phyloP scores from a whole-genome alignment of 345 rosid genomes.

The Mallotus nudiflorus region DNA sequence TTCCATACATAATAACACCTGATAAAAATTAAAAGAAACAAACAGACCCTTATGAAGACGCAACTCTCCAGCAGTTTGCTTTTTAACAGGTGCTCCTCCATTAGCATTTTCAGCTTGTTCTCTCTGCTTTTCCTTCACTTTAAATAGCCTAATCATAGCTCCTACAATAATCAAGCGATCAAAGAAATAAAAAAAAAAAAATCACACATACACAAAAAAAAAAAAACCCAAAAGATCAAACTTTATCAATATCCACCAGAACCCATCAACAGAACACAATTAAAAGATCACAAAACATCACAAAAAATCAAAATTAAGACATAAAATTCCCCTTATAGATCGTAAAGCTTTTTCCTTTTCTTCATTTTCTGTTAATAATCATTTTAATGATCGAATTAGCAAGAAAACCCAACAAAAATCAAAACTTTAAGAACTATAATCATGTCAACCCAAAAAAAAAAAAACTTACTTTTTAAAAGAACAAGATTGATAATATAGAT shows the following conservation, averaged over 20 bases:
- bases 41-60: constrained; percentile 37
- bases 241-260: too few relatives aligned
- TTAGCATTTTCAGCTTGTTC: constrained; percentile 34
- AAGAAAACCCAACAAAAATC: not conserved
- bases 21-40: not conserved
- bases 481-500: not conserved
- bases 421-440: not conserved
- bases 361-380: not conserved
- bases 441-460: not conserved
- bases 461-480: not conserved
- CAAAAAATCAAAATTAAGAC: not conserved
- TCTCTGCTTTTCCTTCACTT: constrained; percentile 39
- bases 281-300: too few relatives aligned
- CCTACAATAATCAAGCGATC: not conserved
- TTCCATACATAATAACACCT: not conserved
- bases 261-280: too few relatives aligned
- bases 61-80: constrained; percentile 38
- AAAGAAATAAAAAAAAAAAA: not conserved
- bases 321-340: not conserved
- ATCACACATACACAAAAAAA: not conserved
- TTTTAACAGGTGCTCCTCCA: constrained; percentile 32
- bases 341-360: not conserved
- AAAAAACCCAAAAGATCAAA: too few relatives aligned
- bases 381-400: too few relatives aligned
- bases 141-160: constrained; percentile 37